phyloP scores from a whole-genome alignment of 2,329 filamentous ascomycete species.

The Ustulina deusta region DNA sequence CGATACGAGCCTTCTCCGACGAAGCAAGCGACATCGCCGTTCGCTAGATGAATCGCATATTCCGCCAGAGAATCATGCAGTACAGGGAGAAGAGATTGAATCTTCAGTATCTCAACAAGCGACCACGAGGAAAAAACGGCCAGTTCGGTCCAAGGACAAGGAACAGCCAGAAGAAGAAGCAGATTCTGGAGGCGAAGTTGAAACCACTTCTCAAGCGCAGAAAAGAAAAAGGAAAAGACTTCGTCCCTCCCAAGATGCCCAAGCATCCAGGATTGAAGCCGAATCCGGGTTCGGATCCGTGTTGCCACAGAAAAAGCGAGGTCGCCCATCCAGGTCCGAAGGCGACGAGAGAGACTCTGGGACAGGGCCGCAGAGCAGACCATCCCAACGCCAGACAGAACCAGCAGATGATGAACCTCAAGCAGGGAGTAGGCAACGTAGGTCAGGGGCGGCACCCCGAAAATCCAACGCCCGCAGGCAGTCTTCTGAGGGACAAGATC shows the following conservation, averaged over 20 bases:
- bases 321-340: constrained; percentile 38
- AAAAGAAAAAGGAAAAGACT: constrained; percentile 42
- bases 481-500: constrained; percentile 26
- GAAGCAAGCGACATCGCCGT: constrained; percentile 43
- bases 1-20: constrained; percentile 45
- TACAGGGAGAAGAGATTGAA: constrained; percentile 1
- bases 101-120: constrained; percentile 9
- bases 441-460: constrained; percentile 5
- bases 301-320: constrained; percentile 38
- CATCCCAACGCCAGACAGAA: constrained; percentile 34
- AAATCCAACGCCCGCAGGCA: constrained; percentile 29
- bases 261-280: constrained; percentile 31
- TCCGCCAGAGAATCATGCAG: constrained; percentile 3
- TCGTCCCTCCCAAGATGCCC: constrained; percentile 47
- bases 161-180: constrained; percentile 30
- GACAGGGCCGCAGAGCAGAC: constrained; percentile 27
- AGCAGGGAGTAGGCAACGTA: constrained; percentile 1
- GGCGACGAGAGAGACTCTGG: constrained; percentile 33
- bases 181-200: constrained; percentile 25
- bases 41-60: constrained; percentile 24
- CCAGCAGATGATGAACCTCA: constrained; percentile 27
- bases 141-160: constrained; percentile 12
- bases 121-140: constrained; percentile 22
- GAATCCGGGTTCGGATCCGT: constrained; percentile 9
- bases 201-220: constrained; percentile 5